Evolutionary conservation across 805 yeast species (phyloP).

Genomic region (Jamesozyma rosinii): DNA sequence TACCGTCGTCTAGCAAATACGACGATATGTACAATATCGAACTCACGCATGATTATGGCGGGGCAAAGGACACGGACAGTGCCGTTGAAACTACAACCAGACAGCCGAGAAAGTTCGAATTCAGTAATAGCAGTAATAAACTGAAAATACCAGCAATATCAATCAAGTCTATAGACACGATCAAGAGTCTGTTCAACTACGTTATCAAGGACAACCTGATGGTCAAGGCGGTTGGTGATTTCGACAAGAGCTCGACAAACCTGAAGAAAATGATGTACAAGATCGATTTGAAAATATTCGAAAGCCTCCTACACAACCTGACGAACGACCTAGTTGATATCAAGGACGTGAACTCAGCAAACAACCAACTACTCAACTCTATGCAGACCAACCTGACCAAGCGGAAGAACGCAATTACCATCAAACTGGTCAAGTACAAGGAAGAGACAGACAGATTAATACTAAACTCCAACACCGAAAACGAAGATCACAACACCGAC

Average conservation of each 20-base stretch:
- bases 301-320: constrained; percentile 12
- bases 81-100: neutral
- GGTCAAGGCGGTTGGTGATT: constrained; percentile 19
- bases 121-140: constrained; percentile 4
- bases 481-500: too few species aligned
- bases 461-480: neutral
- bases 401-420: neutral
- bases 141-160: constrained; percentile 21
- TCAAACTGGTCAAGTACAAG: neutral
- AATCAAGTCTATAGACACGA: constrained; percentile 19
- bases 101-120: neutral
- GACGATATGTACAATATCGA: neutral
- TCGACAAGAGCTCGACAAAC: constrained; percentile 10
- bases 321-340: constrained; percentile 24
- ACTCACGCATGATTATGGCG: constrained; percentile 1
- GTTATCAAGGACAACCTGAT: constrained; percentile 19
- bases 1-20: neutral
- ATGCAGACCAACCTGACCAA: neutral
- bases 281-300: constrained; percentile 23
- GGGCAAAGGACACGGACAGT: neutral
- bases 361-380: constrained; percentile 17
- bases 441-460: neutral
- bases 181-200: constrained; percentile 14
- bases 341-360: constrained; percentile 25
- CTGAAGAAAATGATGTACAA: constrained; percentile 17